Percentiles rank a stretch among this genome's conserved stretches.
phyloP scores from a whole-genome alignment of 1,139 yeast species.

The Hemisphaericaspora xylanilytica region DNA sequence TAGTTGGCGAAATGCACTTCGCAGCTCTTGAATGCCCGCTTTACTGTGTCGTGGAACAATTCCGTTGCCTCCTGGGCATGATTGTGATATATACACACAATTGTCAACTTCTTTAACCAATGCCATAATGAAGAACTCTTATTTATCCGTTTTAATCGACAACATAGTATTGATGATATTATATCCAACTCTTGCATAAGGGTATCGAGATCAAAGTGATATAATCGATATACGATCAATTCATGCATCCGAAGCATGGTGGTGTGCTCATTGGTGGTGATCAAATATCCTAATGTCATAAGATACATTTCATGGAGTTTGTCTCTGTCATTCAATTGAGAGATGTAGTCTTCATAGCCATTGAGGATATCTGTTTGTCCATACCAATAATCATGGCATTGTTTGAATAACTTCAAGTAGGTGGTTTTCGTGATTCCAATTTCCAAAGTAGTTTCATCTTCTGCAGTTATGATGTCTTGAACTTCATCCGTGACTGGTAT shows the following conservation, averaged over 20 bases:
- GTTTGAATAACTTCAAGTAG: conserved; percentile 33
- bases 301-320: conserved; percentile 13
- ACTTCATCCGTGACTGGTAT: conserved; percentile 16
- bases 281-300: conserved; percentile 34
- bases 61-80: background rate
- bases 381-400: conserved; percentile 37
- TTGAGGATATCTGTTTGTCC: background rate
- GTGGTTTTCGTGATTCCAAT: conserved; percentile 34
- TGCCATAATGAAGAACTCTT: conserved; percentile 46
- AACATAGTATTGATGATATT: conserved; percentile 30
- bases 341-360: background rate
- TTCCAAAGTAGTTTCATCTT: conserved; percentile 23
- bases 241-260: conserved; percentile 34
- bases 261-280: conserved; percentile 45
- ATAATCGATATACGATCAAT: conserved; percentile 18
- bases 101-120: conserved; percentile 29
- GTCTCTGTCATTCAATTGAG: conserved; percentile 4
- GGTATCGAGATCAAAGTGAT: conserved; percentile 5
- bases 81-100: conserved; percentile 15
- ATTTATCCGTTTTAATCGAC: conserved; percentile 37
- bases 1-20: conserved; percentile 42
- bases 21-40: conserved; percentile 29
- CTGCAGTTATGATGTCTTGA: conserved; percentile 11
- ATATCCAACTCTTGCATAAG: conserved; percentile 27
- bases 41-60: conserved; percentile 12